Conservation (phyloP, 441 rosid genomes). For the Dalechampia spathulata region DNA sequence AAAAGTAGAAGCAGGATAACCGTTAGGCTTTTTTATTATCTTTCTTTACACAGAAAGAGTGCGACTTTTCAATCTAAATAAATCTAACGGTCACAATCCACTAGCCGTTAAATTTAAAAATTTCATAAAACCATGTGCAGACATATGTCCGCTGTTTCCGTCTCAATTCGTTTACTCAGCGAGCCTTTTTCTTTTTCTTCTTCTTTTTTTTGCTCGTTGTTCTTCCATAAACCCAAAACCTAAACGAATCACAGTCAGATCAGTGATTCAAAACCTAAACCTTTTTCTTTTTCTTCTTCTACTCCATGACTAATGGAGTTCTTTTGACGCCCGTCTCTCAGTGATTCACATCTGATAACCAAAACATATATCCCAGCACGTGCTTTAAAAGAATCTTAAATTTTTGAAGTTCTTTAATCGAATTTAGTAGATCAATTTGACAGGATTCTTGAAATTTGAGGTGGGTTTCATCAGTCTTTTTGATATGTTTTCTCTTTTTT, state of each 20-base stretch:
- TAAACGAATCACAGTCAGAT: constrained; percentile 7
- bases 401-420: constrained; percentile 11
- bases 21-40: constrained; percentile 32
- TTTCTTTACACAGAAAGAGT: constrained; percentile 19
- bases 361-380: too few species aligned
- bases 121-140: constrained; percentile 21
- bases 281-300: too few species aligned
- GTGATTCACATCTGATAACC: constrained; percentile 4
- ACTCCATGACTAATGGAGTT: constrained; percentile 17
- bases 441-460: constrained; percentile 18
- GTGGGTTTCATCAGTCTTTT: constrained; percentile 20
- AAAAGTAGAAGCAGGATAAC: constrained; percentile 32
- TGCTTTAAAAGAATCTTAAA: too few species aligned
- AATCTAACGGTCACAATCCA: constrained; percentile 50
- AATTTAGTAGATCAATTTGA: constrained; percentile 8
- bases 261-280: not conserved
- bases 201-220: too few species aligned
- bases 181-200: not conserved
- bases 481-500: constrained; percentile 14
- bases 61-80: constrained; percentile 27
- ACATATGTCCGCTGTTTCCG: constrained; percentile 56
- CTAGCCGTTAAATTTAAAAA: constrained; percentile 68
- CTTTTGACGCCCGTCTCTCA: constrained; percentile 21
- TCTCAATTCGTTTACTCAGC: constrained; percentile 18
- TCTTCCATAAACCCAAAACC: constrained; percentile 7